A percentile compares a stretch with the other conserved stretches of the same genome.
Evolutionary conservation across 495 filamentous ascomycete species (phyloP).

Genomic region (Trichoderma orchidacearum): DNA sequence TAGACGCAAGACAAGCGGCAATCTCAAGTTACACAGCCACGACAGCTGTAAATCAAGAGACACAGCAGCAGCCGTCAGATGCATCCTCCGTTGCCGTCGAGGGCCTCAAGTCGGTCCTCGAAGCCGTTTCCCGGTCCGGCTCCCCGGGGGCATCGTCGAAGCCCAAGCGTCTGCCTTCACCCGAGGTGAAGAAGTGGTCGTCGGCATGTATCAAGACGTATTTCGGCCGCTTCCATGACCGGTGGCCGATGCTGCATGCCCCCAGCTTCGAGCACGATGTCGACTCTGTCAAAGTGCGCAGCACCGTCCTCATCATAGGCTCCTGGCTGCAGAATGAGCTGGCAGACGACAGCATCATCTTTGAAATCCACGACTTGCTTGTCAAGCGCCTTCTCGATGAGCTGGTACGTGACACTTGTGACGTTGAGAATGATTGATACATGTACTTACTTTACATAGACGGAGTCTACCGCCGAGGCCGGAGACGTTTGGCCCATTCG

Average conservation of each 20-base stretch:
- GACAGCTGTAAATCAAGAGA: not conserved
- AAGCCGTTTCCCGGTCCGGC: not conserved
- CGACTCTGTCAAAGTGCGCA: not conserved
- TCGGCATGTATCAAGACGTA: not conserved
- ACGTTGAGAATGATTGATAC: no score
- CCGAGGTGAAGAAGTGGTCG: conserved; percentile 2
- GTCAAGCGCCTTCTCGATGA: not conserved
- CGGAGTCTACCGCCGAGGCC: not conserved
- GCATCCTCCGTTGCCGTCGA: not conserved
- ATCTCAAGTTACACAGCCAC: not conserved
- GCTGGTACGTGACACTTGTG: not conserved
- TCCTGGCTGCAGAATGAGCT: conserved; percentile 1
- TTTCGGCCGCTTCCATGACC: conserved; percentile 2
- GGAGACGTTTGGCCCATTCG: not conserved
- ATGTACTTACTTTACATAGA: not conserved
- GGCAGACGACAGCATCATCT: not conserved
- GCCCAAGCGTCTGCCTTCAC: not conserved
- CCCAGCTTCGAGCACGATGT: not conserved
- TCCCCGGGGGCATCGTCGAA: not conserved
- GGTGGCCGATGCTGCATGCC: conserved; percentile 3
- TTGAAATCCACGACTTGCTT: not conserved
- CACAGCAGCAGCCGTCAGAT: not conserved
- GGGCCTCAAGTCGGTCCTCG: not conserved
- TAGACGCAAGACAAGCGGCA: not conserved
- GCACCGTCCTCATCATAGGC: conserved; percentile 2